Percentiles rank a stretch among this genome's conserved stretches.
Evolutionary conservation across 2,329 filamentous ascomycete genomes (phyloP).

Genomic region (Sclerotinia minor): DNA sequence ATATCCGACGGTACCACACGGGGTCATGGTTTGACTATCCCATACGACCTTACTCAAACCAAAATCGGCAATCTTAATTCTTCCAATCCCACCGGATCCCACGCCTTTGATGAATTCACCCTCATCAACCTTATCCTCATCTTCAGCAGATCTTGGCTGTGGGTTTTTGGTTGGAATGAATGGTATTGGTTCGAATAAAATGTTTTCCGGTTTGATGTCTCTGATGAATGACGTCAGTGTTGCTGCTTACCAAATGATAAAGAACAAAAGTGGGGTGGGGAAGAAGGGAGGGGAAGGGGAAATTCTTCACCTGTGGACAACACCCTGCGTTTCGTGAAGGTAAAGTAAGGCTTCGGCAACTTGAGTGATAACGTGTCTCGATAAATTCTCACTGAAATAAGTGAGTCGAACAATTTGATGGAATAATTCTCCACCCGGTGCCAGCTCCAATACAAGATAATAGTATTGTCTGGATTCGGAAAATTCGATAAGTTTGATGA

Average conservation of each 20-base stretch:
- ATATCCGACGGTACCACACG: slow-evolving; percentile 98
- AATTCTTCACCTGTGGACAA: slow-evolving; percentile 84
- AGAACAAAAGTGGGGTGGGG: not conserved
- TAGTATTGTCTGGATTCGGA: slow-evolving; percentile 93
- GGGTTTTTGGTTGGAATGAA: slow-evolving; percentile 78
- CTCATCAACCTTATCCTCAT: slow-evolving; percentile 97
- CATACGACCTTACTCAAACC: slow-evolving; percentile 97
- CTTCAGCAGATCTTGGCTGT: slow-evolving; percentile 79
- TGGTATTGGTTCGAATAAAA: slow-evolving; percentile 85
- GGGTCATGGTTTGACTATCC: slow-evolving; percentile 98
- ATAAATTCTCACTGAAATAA: slow-evolving; percentile 96
- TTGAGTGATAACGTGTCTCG: slow-evolving; percentile 89
- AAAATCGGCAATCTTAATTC: slow-evolving; percentile 97
- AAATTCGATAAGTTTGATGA: slow-evolving; percentile 91
- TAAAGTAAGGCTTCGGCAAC: slow-evolving; percentile 95
- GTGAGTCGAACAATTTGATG: slow-evolving; percentile 98
- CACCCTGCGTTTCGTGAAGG: slow-evolving; percentile 88
- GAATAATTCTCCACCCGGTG: slow-evolving; percentile 93
- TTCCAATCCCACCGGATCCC: slow-evolving; percentile 86
- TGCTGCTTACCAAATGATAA: slow-evolving; percentile 17
- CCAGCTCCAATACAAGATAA: slow-evolving; percentile 94
- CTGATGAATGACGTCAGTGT: slow-evolving; percentile 57
- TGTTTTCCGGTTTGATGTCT: slow-evolving; percentile 98
- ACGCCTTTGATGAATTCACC: slow-evolving; percentile 83
- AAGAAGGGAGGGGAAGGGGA: no score